A percentile compares a stretch with the other conserved stretches of the same genome.
phyloP scores from a whole-genome alignment of 2,329 filamentous ascomycete species.

The Clarireedia homoeocarpa region DNA sequence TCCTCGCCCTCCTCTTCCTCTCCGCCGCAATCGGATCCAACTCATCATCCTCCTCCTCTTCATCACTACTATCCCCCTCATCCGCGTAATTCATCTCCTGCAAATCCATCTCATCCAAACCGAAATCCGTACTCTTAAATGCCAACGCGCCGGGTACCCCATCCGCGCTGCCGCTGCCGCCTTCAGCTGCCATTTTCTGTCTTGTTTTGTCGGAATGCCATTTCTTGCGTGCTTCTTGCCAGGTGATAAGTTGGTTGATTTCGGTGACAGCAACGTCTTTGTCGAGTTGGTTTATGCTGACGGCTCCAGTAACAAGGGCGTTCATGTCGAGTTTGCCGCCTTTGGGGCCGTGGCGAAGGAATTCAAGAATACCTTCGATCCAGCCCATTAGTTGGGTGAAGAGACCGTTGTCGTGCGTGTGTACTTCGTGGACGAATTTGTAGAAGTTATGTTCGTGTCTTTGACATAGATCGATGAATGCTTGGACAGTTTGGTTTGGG shows the following conservation, averaged over 20 bases:
- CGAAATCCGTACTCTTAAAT: constrained; percentile 82
- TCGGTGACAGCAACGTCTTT: constrained; percentile 66
- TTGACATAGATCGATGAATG: constrained; percentile 93
- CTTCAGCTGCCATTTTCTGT: constrained; percentile 96
- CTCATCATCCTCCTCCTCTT: constrained; percentile 68
- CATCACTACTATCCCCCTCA: constrained; percentile 51
- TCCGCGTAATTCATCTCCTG: constrained; percentile 78
- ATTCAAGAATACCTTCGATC: constrained; percentile 93
- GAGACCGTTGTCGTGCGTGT: constrained; percentile 90
- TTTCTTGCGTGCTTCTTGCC: constrained; percentile 93
- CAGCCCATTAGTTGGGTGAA: constrained; percentile 96
- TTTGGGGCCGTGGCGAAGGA: constrained; percentile 76
- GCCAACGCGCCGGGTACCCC: constrained; percentile 44
- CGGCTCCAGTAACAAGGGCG: constrained; percentile 75
- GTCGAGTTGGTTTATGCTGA: constrained; percentile 60
- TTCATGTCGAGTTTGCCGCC: constrained; percentile 92
- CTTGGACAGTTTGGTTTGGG: constrained; percentile 95
- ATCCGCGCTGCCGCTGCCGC: constrained; percentile 38
- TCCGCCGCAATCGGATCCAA: constrained; percentile 84
- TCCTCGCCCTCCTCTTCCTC: constrained; percentile 65
- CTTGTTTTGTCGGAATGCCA: constrained; percentile 98
- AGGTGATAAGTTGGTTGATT: constrained; percentile 78
- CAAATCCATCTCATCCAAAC: constrained; percentile 77
- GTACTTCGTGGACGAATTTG: constrained; percentile 97
- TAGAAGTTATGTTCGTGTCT: constrained; percentile 96